A percentile compares a stretch with the other conserved stretches of the same genome.
These are phyloP conservation scores for Metrosideros polymorpha DNA, from an alignment of 441 rosid species.

Conservation along the genomic window DNA sequence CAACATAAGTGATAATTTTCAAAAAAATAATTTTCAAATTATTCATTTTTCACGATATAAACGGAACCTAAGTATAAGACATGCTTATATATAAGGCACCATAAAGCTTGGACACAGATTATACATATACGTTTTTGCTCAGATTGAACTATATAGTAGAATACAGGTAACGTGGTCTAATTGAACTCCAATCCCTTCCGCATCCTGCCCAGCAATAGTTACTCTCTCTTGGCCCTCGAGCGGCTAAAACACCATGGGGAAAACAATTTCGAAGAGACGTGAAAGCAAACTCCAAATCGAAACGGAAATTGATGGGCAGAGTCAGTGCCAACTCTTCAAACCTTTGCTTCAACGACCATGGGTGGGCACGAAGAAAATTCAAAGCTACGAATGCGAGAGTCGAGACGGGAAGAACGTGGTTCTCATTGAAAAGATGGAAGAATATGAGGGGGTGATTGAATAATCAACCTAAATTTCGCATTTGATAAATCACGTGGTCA, in stretches of 20 bases:
- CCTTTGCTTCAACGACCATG: not conserved
- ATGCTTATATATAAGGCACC: too few species aligned
- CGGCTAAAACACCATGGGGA: not conserved
- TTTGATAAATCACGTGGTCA: too few species aligned
- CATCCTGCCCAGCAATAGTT: not conserved
- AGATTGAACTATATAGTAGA: not conserved
- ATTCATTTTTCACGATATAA: too few species aligned
- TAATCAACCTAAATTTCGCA: too few species aligned
- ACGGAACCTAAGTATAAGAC: too few species aligned
- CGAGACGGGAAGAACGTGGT: not conserved
- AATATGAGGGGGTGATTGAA: too few species aligned
- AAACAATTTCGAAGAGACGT: too few species aligned
- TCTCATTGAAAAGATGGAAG: not conserved
- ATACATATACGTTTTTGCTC: too few species aligned
- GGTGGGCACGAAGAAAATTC: not conserved
- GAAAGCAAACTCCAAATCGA: not conserved
- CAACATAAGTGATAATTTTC: too few species aligned
- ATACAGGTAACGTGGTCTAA: not conserved
- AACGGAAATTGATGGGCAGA: not conserved
- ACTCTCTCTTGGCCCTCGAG: not conserved
- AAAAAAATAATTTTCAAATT: too few species aligned
- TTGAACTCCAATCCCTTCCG: not conserved
- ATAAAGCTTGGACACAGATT: too few species aligned
- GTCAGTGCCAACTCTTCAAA: not conserved
- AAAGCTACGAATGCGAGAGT: not conserved